Evolutionary conservation across 345 rosid species (phyloP).

Genomic region (Eucalyptus cloeziana): DNA sequence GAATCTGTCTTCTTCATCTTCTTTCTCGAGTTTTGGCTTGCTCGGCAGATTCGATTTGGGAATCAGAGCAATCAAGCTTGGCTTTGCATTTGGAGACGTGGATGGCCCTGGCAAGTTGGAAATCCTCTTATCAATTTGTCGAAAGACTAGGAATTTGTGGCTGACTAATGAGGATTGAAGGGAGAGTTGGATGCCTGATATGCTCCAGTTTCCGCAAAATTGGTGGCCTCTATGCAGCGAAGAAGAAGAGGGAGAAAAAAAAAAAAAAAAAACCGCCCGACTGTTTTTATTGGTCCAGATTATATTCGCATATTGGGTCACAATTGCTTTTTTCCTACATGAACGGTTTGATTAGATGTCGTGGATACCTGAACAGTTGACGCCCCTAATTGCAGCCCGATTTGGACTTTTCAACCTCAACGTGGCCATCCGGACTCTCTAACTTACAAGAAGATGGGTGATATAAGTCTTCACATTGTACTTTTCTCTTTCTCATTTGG

Average conservation of each 20-base stretch:
- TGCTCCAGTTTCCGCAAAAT: not conserved
- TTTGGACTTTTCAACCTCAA: not conserved
- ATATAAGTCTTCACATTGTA: not conserved
- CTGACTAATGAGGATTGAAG: not conserved
- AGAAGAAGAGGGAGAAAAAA: not conserved
- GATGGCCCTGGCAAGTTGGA: not conserved
- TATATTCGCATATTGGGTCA: not conserved
- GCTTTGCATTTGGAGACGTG: not conserved
- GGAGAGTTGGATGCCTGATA: not conserved
- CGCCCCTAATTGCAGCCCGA: not conserved
- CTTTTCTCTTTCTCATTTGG: not conserved
- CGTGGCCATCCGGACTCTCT: not conserved
- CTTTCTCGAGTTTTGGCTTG: not conserved
- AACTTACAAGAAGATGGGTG: not conserved
- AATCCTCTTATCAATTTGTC: not conserved
- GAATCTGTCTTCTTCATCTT: slow-evolving; percentile 1
- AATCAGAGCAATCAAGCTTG: not conserved
- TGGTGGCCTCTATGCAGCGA: not conserved
- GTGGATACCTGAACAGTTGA: not conserved
- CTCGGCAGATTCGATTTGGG: not conserved
- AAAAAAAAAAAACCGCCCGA: not conserved
- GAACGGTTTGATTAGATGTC: not conserved
- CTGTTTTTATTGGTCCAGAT: not conserved
- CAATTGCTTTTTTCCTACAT: not conserved
- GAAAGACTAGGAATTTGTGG: not conserved